These are phyloP conservation scores for Phalaenopsis equestris DNA, from an alignment of 106 monocot species.

Conservation along the genomic window DNA sequence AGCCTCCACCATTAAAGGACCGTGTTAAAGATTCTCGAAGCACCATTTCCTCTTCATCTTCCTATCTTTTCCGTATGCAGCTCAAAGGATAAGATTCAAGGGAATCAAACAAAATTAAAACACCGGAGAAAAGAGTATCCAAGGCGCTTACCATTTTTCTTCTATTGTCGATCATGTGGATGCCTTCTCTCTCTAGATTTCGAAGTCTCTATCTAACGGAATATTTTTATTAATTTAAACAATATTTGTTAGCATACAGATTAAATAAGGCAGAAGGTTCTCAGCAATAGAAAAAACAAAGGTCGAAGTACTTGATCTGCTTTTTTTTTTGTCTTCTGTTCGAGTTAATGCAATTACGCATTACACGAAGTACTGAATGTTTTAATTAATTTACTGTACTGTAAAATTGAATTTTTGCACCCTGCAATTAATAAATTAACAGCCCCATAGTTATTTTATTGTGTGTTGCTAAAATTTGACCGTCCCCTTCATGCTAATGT, in stretches of 20 bases:
- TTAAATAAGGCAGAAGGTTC: not conserved
- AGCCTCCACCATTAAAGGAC: not conserved
- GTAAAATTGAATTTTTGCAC: too few species aligned
- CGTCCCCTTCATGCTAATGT: too few species aligned
- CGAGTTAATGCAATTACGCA: not conserved
- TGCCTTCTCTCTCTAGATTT: not conserved
- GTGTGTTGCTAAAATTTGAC: too few species aligned
- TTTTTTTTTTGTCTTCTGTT: not conserved
- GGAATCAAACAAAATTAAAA: not conserved
- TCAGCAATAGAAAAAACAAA: not conserved
- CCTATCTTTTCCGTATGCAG: not conserved
- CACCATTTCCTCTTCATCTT: not conserved
- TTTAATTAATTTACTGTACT: not conserved
- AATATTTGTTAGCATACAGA: not conserved
- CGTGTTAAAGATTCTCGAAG: not conserved
- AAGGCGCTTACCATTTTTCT: not conserved
- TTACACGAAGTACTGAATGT: not conserved
- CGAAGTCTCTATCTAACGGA: not conserved
- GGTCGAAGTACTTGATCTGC: not conserved
- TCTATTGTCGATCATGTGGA: not conserved
- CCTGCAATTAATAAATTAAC: too few species aligned
- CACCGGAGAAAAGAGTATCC: not conserved
- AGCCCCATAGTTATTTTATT: too few species aligned
- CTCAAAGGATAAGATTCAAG: not conserved
- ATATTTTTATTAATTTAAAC: not conserved